Evolutionary conservation across 495 filamentous ascomycete genomes (phyloP), one percentile per base, ranked within the genome.

Genomic region (Daldinia loculata): DNA sequence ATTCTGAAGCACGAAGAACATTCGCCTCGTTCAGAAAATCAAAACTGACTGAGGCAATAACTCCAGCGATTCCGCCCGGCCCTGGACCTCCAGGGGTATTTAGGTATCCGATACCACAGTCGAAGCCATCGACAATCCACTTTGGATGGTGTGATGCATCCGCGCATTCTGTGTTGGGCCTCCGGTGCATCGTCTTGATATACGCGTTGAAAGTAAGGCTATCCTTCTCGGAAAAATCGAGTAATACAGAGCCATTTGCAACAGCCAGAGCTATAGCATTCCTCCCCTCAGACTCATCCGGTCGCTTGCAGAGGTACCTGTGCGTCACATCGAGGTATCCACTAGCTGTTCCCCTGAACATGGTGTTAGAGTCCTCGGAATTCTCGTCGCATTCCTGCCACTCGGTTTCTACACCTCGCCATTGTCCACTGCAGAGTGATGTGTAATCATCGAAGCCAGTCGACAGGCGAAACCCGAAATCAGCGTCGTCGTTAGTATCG

Each of bases 301-400:
- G 27, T 26, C 59, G 29, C 45, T 27, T 38, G 22, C 61, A 64
- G 7, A 41, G 30, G 14, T 43, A 64, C 14, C 36, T 30, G 32
- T 64, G 61, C 3, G 51, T 64, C 55, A 64, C 19, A 48, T 64
- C 61, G 11, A 64, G 61, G 30, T 64, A 56, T 5, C 50, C 50
- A 34, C 51, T 64, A 11, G 50, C 0, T 2, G 61, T 64, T 4
- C 61, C 61, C 26, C 61, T 56, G 15, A 64, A 56, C 61, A 64
- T 64, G 11, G 51, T 38, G 15, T 12, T 43, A 9, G 51, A 64
- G 17, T 64, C 43, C 24, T 52, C 43, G 22, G 12, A 32, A 6
- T 38, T 11, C 12, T 62, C 43, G 30, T 38, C 45, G 30, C 59
- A 62, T 26, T 51, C 27, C 30, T 38, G 43, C 59, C 59, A 62